A percentile compares a stretch with the other conserved stretches of the same genome.
These are phyloP conservation scores for Tylopilus cervinicoccineus DNA, from an alignment of 768 basidiomycete species.

Conservation along the genomic window DNA sequence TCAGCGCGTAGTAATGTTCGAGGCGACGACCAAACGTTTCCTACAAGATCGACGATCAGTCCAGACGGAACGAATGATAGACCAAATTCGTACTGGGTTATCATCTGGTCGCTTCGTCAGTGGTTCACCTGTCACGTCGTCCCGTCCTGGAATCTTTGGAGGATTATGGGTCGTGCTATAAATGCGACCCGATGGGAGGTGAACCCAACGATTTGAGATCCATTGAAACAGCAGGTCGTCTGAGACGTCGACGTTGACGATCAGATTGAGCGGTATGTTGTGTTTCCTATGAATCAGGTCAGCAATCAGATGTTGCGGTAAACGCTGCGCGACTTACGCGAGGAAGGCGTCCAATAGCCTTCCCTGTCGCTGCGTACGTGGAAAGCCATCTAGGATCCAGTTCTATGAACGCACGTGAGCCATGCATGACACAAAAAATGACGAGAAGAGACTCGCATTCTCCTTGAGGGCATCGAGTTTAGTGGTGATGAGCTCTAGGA, in stretches of 20 bases:
- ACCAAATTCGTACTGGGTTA: conserved; percentile 57
- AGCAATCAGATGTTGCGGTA: neutral
- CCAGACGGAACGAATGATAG: neutral
- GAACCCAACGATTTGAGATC: conserved; percentile 84
- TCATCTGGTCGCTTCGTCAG: conserved; percentile 81
- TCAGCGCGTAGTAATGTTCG: conserved; percentile 69
- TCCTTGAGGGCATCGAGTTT: conserved; percentile 61
- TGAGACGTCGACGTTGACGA: conserved; percentile 80
- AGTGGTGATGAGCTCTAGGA: conserved; percentile 70
- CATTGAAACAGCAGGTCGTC: conserved; percentile 79
- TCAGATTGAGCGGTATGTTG: conserved; percentile 63
- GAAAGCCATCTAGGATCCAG: conserved; percentile 92
- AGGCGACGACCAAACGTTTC: conserved; percentile 75
- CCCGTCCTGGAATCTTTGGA: conserved; percentile 70
- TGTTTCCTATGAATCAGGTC: conserved; percentile 42
- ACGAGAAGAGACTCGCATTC: conserved; percentile 41
- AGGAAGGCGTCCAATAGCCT: conserved; percentile 71
- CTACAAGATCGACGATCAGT: conserved; percentile 35
- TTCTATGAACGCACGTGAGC: conserved; percentile 42
- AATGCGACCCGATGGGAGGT: conserved; percentile 78
- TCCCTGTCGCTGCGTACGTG: conserved; percentile 79
- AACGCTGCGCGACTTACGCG: conserved; percentile 39
- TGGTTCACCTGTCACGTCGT: conserved; percentile 83
- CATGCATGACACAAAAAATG: neutral
- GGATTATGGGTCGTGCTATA: conserved; percentile 87